Conservation (phyloP, 192 early-diverging fungal genomes). For the Coemansia sp. region DNA sequence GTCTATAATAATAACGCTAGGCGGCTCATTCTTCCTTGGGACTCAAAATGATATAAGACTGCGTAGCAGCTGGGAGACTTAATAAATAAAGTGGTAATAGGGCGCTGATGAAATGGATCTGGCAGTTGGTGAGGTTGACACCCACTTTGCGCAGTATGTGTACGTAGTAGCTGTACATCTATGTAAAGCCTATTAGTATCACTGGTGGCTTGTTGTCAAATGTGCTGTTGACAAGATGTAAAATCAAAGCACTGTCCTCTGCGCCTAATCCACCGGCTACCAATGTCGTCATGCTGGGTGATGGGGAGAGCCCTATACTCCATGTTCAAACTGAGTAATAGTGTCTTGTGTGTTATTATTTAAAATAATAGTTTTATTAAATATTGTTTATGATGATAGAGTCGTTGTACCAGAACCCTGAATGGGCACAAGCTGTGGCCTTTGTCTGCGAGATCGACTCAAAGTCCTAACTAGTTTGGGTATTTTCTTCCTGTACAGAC, state of each 20-base stretch:
- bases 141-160: constrained; percentile 55
- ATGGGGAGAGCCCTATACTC: too few species aligned
- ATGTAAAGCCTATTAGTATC: constrained; percentile 29
- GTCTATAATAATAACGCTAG: constrained; percentile 24
- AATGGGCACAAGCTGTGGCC: too few species aligned
- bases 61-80: constrained; percentile 9
- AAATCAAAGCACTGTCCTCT: constrained; percentile 16
- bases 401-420: too few species aligned
- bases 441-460: too few species aligned
- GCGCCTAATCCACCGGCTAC: constrained; percentile 22
- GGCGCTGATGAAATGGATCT: constrained; percentile 33
- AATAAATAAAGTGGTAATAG: neutral
- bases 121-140: constrained; percentile 14
- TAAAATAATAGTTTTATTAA: too few species aligned
- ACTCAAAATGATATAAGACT: constrained; percentile 23
- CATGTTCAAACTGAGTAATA: constrained; percentile 37
- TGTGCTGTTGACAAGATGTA: constrained; percentile 18
- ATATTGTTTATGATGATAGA: too few species aligned
- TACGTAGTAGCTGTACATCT: constrained; percentile 47
- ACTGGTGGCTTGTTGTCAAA: constrained; percentile 1
- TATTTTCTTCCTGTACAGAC: too few species aligned
- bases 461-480: too few species aligned
- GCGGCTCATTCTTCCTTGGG: constrained; percentile 18
- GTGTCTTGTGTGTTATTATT: constrained; percentile 23
- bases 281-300: too few species aligned